Conservation (phyloP, 2,329 filamentous ascomycete genomes). For the Fusarium sp. region DNA sequence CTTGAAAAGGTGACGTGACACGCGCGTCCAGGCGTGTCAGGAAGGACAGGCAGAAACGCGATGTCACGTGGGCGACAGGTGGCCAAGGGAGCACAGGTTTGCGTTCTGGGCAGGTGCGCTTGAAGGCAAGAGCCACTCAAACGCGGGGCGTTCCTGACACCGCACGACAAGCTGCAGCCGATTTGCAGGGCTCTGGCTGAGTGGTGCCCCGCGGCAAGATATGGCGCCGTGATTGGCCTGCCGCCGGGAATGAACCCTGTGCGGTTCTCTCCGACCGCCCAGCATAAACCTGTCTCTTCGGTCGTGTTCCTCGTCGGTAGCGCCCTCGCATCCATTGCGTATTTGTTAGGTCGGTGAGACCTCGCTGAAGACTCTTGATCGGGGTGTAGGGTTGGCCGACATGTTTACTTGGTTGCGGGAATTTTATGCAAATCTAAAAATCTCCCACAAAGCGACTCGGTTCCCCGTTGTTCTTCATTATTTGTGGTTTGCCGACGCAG, state of each 20-base stretch:
- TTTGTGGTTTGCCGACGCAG: not conserved
- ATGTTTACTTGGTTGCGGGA: not conserved
- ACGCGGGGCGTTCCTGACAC: conserved; percentile 54
- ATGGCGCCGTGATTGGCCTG: conserved; percentile 37
- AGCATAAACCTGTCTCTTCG: conserved; percentile 32
- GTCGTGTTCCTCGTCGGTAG: not conserved
- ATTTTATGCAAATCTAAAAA: not conserved
- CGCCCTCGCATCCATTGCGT: not conserved
- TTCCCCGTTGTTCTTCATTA: not conserved
- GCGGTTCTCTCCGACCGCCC: conserved; percentile 39
- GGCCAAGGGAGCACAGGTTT: not conserved
- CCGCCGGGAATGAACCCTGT: conserved; percentile 34
- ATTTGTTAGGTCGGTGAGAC: not conserved
- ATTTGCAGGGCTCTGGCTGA: conserved; percentile 46
- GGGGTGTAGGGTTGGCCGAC: not conserved
- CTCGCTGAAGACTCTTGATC: not conserved
- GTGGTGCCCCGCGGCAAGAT: conserved; percentile 47
- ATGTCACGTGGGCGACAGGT: conserved; percentile 39
- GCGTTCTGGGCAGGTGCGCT: conserved; percentile 1
- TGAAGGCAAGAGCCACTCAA: conserved; percentile 43
- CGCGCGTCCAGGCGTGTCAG: conserved; percentile 27
- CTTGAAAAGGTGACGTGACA: conserved; percentile 11
- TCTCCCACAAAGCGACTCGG: not conserved
- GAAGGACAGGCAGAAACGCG: conserved; percentile 29
- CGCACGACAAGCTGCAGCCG: conserved; percentile 47